Conservation (phyloP, 2,329 filamentous ascomycete genomes). For the Coniochaeta sp. region DNA sequence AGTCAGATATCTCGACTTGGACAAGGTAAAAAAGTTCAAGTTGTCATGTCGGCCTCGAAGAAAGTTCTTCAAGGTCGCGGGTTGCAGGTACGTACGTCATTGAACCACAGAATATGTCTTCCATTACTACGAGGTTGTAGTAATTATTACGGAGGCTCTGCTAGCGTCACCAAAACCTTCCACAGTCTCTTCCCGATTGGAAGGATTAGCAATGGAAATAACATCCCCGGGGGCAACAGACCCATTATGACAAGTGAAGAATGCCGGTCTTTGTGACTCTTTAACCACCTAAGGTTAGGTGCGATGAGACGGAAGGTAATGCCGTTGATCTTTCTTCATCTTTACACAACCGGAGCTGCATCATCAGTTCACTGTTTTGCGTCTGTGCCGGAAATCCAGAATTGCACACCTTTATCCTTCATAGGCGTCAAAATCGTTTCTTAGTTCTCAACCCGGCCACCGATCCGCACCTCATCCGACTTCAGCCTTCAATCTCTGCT, state of each 20-base stretch:
- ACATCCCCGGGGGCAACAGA: neutral
- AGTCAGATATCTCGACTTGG: neutral
- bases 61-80: neutral
- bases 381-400: neutral
- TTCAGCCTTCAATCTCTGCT: neutral
- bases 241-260: neutral
- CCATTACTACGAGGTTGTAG: neutral
- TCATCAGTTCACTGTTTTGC: neutral
- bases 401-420: neutral
- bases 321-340: neutral
- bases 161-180: neutral
- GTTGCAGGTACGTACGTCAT: neutral
- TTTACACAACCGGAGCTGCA: neutral
- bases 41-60: neutral
- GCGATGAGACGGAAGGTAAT: neutral
- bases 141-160: neutral
- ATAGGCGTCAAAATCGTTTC: neutral
- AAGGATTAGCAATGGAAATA: slow-evolving; percentile 1
- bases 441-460: neutral
- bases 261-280: neutral
- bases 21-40: neutral
- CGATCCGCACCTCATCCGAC: neutral
- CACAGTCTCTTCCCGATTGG: neutral
- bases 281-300: neutral
- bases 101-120: neutral